Base-by-base conservation (phyloP, 192 early-diverging fungal species). In the Allomyces macrogynus region DNA sequence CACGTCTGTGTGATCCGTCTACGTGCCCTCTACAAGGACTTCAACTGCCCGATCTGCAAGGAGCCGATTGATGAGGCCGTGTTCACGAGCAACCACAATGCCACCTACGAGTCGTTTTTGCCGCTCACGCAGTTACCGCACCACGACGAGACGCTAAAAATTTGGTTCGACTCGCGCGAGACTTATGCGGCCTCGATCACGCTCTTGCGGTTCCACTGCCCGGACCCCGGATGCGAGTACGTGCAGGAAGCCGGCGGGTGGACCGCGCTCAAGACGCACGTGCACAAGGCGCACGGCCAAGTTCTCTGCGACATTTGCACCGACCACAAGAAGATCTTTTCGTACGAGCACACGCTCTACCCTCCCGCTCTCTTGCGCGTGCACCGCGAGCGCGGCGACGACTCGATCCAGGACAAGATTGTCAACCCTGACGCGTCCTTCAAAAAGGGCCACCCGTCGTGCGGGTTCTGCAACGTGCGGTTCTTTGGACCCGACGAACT, bases 401-500 rank as follows among this genome's bases (percentile, higher is more conserved):
- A 62, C 5, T 74, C 74, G 1, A 78, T 81, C 73, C 77, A 76
- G 54, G 92, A 87, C 57, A 62, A 68, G 43, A 65, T 69, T 22
- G 67, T 75, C 24, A 67, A 74, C 67, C 75, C 76, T 54, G 76
- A 76, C 16, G 79, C 77, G 24, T 76, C 81, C 0, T 86, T 86
- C 5, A 88, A 89, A 67, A 81, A 70, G 11, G 89, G 93, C 12
- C 95, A 98, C 68, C 93, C 93, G 5, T 74, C 84, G 61, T 98
- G 95, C 70, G 84, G 82, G 5, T 98, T 98, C 74, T 98, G 95
- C 72, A 74, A 76, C 42, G 78, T 65, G 25, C 69, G 78, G 43
- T 98, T 91, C 65, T 96, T 94, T 72, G 89, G 87, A 23, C 80
- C 88, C 61, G 95, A 98, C 69, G 90, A 95, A 70, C 77, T 98